Percentiles rank a stretch among this genome's conserved stretches.
These are phyloP conservation scores for Malassezia yamatoensis DNA, from an alignment of 1,284 basidiomycete species.

Conservation along the genomic window DNA sequence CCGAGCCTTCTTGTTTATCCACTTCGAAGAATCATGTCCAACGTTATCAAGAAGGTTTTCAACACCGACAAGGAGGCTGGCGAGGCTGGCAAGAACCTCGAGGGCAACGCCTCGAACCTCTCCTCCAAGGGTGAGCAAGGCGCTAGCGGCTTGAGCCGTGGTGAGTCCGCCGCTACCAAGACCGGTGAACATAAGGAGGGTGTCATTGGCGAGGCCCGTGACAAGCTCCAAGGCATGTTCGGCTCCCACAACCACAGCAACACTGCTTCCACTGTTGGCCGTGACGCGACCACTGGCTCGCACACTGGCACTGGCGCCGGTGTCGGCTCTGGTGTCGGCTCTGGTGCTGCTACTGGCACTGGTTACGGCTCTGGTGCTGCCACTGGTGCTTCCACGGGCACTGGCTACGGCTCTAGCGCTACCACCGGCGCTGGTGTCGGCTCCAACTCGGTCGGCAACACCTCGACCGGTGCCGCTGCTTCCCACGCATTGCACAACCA, in stretches of 20 bases:
- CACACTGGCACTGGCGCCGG: too few species aligned
- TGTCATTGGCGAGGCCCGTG: conserved; percentile 3
- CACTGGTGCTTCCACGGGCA: neutral
- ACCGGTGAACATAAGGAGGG: neutral
- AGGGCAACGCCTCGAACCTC: neutral
- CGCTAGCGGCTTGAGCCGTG: neutral
- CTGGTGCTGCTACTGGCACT: too few species aligned
- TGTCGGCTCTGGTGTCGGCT: too few species aligned
- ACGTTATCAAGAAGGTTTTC: conserved; percentile 22
- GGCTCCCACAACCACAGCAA: neutral
- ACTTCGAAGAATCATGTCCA: conserved; percentile 12
- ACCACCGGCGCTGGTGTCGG: neutral
- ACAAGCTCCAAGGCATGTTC: neutral
- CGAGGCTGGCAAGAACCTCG: neutral
- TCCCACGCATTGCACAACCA: neutral
- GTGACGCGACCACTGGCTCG: too few species aligned
- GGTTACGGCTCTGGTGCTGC: neutral
- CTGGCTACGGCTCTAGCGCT: neutral
- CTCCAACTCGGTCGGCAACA: neutral
- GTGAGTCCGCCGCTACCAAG: neutral
- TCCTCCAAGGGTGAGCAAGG: neutral
- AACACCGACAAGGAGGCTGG: conserved; percentile 17
- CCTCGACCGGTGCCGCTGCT: conserved; percentile 6
- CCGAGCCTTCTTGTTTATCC: neutral
- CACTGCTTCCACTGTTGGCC: neutral